These are phyloP conservation scores for Fomitopsis betulina DNA, from an alignment of 1,284 basidiomycete genomes.

Conservation along the genomic window DNA sequence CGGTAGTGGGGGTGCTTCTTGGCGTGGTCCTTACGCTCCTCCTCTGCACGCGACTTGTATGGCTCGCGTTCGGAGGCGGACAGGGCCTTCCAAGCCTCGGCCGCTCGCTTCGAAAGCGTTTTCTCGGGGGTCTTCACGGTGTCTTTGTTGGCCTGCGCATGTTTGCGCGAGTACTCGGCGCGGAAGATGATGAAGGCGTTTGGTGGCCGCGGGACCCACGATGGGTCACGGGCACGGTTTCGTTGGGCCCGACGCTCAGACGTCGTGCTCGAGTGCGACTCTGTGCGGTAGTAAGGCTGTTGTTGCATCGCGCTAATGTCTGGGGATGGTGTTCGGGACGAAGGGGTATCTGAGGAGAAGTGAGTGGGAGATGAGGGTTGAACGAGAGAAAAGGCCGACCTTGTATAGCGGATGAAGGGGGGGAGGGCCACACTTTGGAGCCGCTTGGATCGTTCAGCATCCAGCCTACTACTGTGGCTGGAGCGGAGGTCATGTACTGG, in stretches of 20 bases:
- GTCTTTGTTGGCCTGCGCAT: conserved; percentile 19
- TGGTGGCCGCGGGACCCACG: conserved; percentile 77
- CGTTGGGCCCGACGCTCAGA: conserved; percentile 18
- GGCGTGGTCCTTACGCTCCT: conserved; percentile 51
- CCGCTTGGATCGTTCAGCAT: neutral
- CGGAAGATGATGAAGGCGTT: conserved; percentile 91
- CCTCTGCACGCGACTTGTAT: conserved; percentile 46
- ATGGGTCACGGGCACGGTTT: conserved; percentile 38
- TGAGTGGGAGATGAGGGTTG: neutral
- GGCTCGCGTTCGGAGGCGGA: conserved; percentile 37
- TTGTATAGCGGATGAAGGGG: neutral
- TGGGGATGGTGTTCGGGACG: neutral
- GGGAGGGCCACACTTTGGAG: neutral
- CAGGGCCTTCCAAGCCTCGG: conserved; percentile 55
- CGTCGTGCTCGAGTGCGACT: conserved; percentile 8
- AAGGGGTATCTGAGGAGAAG: neutral
- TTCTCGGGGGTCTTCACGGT: conserved; percentile 26
- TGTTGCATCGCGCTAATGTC: neutral
- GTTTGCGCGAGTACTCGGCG: conserved; percentile 56
- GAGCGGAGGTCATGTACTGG: neutral
- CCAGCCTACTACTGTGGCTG: neutral
- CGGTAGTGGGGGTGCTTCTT: conserved; percentile 53
- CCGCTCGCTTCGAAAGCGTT: conserved; percentile 60
- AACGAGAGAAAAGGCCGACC: neutral
- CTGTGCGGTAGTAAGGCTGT: neutral